Evolutionary conservation across 805 yeast genomes (phyloP), one percentile per base, ranked within the genome.

Genomic region (Jamesozyma spencerorum): DNA sequence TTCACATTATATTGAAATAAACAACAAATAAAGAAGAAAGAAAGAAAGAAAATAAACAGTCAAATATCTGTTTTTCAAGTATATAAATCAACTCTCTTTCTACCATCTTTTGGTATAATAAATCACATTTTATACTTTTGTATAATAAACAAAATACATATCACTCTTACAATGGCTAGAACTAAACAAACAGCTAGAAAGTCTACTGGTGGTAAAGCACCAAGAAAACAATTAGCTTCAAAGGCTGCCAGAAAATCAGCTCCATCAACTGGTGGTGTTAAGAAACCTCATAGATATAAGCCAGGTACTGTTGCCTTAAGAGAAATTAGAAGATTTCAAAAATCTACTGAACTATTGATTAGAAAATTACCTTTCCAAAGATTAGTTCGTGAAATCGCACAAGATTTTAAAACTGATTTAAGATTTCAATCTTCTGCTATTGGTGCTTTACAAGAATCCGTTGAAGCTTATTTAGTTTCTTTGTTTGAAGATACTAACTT

Each of bases 321-420:
- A 73, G 97, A 90, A 74, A 85, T 90, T 63, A 82, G 96, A 75
- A 82, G 92, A 76, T 90, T 88, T 74, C 97, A 88, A 73, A 85
- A 85, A 66, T 83, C 95, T 45, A 88, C 97, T 55, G 95, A 87
- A 66, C 75, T 88, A 40, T 77, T 88, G 69, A 85, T 88, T 69
- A 84, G 94, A 76, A 90, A 88, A 70, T 77, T 88, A 56, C 97
- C 97, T 45, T 88, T 88, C 82, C 95, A 90, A 68, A 81, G 96
- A 75, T 77, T 88, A 64, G 95, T 88, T 42, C 77, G 96, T 68
- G 95, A 88, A 70, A 85, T 88, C 49, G 94, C 96, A 49, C 90
- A 83, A 68, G 95, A 87, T 65, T 83, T 83, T 77, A 83, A 81
- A 74, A 78, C 88, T 55, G 94, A 83, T 64, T 77, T 87, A 68